Evolutionary conservation across 495 filamentous ascomycete species (phyloP).

Genomic region (Aspergillus nidulans): DNA sequence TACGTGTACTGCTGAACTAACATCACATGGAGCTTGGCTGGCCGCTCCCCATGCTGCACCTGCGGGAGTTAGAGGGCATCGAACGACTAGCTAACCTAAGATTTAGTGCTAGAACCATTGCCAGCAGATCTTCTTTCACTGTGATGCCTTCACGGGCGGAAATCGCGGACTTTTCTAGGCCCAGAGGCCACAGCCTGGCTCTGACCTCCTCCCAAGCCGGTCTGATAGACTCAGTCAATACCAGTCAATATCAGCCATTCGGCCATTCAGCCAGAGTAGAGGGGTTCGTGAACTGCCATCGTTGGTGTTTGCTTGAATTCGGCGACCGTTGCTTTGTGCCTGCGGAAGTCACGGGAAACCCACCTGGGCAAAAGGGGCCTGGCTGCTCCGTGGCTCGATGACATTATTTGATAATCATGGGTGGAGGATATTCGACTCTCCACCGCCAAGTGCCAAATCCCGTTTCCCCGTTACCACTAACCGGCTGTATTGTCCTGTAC

Average conservation of each 20-base stretch:
- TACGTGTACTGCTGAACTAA: not conserved
- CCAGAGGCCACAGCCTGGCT: too few relatives aligned
- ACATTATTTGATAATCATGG: not conserved
- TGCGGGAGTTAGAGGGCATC: constrained; percentile 5
- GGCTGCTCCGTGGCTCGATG: not conserved
- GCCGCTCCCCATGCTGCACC: not conserved
- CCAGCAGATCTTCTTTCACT: not conserved
- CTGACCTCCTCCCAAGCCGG: not conserved
- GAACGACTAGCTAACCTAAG: not conserved
- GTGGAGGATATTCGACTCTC: constrained; percentile 8
- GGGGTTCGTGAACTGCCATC: not conserved
- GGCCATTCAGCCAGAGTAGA: not conserved
- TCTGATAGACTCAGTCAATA: not conserved
- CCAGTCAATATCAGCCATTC: too few relatives aligned
- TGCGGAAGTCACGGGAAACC: constrained; percentile 15
- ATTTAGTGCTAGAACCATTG: not conserved
- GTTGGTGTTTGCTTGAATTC: constrained; percentile 5
- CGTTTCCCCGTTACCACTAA: constrained; percentile 27
- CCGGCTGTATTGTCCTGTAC: constrained; percentile 15
- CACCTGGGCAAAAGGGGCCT: constrained; percentile 14
- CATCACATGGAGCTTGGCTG: not conserved
- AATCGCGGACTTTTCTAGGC: not conserved
- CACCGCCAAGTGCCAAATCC: constrained; percentile 20
- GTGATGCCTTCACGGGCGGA: not conserved
- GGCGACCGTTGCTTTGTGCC: constrained; percentile 3